Evolutionary conservation across 352 stramenopile species (phyloP).

Genomic region (Phytopythium ostracodes): DNA sequence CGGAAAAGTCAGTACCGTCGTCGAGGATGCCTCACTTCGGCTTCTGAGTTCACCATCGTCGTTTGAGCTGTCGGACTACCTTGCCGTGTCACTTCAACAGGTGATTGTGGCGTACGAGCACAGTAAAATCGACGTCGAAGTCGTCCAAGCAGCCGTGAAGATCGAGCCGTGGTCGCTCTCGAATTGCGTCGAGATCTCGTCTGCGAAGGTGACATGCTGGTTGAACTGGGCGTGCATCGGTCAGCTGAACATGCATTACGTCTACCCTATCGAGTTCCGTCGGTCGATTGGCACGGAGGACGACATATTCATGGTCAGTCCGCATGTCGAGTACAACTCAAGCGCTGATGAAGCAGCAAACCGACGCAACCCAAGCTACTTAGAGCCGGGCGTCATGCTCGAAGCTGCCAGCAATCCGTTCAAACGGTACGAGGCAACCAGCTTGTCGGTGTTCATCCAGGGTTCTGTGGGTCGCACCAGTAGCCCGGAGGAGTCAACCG

Average conservation of each 20-base stretch:
- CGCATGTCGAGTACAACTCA: neutral
- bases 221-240: conserved; percentile 34
- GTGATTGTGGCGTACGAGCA: conserved; percentile 28
- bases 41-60: conserved; percentile 39
- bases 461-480: conserved; percentile 27
- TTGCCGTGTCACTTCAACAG: conserved; percentile 40
- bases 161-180: conserved; percentile 66
- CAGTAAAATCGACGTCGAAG: conserved; percentile 28
- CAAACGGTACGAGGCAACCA: conserved; percentile 26
- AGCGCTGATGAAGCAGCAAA: neutral
- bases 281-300: neutral
- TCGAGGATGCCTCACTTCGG: conserved; percentile 40
- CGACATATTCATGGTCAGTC: conserved; percentile 9
- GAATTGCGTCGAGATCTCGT: conserved; percentile 57
- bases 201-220: conserved; percentile 41
- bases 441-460: conserved; percentile 37
- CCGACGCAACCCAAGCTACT: neutral
- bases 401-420: conserved; percentile 7
- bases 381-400: neutral
- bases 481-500: neutral
- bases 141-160: conserved; percentile 46
- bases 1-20: conserved; percentile 30
- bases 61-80: conserved; percentile 50
- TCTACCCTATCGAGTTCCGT: conserved; percentile 42
- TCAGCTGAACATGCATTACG: conserved; percentile 34